Evolutionary conservation across 805 yeast genomes (phyloP), one percentile per base, ranked within the genome.

Genomic region (Cyberlindnera bimundalis): DNA sequence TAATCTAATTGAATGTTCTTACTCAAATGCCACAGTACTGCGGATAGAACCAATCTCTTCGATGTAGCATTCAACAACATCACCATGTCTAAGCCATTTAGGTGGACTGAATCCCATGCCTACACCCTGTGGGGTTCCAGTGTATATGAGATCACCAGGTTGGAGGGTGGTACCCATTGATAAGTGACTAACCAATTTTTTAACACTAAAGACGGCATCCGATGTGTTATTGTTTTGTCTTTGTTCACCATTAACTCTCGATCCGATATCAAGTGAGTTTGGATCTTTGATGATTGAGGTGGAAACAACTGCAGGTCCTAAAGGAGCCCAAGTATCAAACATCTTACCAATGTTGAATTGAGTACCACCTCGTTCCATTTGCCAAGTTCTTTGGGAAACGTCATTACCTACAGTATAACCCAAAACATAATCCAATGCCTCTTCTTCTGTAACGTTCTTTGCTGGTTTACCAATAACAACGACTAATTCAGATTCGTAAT

Each of bases 71-170:
- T 62, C 68, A 13, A 70, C 67, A 2, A 56, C 60, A 47, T 75
- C 79, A 9, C 71, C 73, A 46, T 75, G 55, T 39, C 58, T 52
- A 24, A 75, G 58, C 67, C 70, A 74, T 48, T 52, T 60, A 26
- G 66, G 56, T 23, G 62, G 67, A 15, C 69, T 69, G 34, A 56
- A 48, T 5, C 79, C 79, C 55, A 67, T 60, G 6, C 77, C 81
- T 9, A 72, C 78, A 19, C 81, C 81, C 14, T 68, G 58, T 9
- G 81, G 81, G 6, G 81, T 76, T 5, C 81, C 81, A 42, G 78
- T 75, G 52, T 73, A 70, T 39, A 76, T 71, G 18, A 76, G 45
- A 49, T 73, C 78, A 30, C 81, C 81, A 1, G 79, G 78, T 35
- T 59, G 54, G 27, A 76, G 62, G 0, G 81, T 76, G 5, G 74